Evolutionary conservation across 352 stramenopile species (phyloP), one percentile per base, ranked within the genome.

Genomic region (Globisporangium viniferum): DNA sequence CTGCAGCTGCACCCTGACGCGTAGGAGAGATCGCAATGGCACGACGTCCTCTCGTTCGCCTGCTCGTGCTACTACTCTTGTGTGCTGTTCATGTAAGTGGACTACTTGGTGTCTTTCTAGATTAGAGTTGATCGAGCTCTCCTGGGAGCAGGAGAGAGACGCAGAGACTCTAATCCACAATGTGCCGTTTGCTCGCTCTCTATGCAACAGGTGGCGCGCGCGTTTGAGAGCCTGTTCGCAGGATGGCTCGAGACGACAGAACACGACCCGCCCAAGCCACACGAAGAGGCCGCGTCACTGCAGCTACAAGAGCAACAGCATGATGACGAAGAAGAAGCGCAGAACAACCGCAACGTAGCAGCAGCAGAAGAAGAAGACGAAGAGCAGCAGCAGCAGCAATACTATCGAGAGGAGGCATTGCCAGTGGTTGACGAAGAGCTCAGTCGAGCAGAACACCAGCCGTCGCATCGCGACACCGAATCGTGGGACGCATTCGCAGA

Each of bases 171-270:
- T n/a, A 49, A 49, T 48, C 15, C 41, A 8, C 1, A 44, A 14
- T 15, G 36, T 15, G 10, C 44, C 8, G 41, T 8, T 48, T 2
- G 44, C 8, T 49, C 44, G 14, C 15, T 22, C 44, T 51, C 18
- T 3, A 22, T 24, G 44, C 7, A 41, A 20, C 31, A 61, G 55
- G 8, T 9, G 1, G 14, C 9, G 20, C 35, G 20, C 35, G 68
- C 55, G 39, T 51, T 69, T 46, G 64, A 55, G 56, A 55, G 61
- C 18, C 57, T 57, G 24, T 70, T 70, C 6, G 22, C 31, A 2
- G 22, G n/a, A 41, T 70, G 64, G 64, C 15, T 60, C 14, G 15
- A 22, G 29, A 15, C n/a, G 14, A 7, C 35, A 2, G 33, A 59
- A 15, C 20, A 61, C 0, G 35, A 41, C 20, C 8, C 22, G 18